Base-by-base conservation (phyloP, 805 yeast species). In the Nakazawaea holstii region DNA sequence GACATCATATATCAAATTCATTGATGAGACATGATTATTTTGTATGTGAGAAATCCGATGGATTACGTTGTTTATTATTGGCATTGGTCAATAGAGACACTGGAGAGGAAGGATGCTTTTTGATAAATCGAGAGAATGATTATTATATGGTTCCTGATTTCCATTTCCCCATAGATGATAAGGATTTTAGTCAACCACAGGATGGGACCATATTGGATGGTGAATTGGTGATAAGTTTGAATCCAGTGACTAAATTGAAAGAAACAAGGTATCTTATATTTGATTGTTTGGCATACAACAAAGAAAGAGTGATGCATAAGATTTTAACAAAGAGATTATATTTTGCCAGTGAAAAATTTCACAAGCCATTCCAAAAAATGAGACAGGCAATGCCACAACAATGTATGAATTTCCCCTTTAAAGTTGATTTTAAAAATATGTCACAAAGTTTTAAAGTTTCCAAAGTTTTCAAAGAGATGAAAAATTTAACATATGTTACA, bases 1-100 rank as follows among this genome's bases (percentile, higher is more conserved):
- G 88, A 47, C 69, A 74, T 31, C 97, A 92, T 65, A 70, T 94
- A 24, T 62, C 62, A 3, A 78, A 79, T 41, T 78, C 81, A 31
- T 68, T 94, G 41, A 61, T 75, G 59, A 66, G 73, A 3, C 81
- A 82, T 49, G 98, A 95, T 58, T 94, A 91, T 60, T 83, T 82
- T 55, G 99, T 94, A 0, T 95, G 99, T 68, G 99, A 94, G 59
- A 94, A 94, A 62, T 80, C 94, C 0, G 99, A 94, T 65, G 99
- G 99, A 0, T 69, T 92, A 42, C 72, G 99, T 45, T 89, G 95
- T 49, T 68, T 94, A 46, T 71, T 94, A 72, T 74, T 85, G 45
- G 74, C 82, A 4, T 65, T 86, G 28, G 67, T 77, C 7, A 68
- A 78, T 53, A 65, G 83, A 47, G 84, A 85, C 11, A 79, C 81